phyloP scores from a whole-genome alignment of 257 asterid genomes.

The Forsythia suspensa region DNA sequence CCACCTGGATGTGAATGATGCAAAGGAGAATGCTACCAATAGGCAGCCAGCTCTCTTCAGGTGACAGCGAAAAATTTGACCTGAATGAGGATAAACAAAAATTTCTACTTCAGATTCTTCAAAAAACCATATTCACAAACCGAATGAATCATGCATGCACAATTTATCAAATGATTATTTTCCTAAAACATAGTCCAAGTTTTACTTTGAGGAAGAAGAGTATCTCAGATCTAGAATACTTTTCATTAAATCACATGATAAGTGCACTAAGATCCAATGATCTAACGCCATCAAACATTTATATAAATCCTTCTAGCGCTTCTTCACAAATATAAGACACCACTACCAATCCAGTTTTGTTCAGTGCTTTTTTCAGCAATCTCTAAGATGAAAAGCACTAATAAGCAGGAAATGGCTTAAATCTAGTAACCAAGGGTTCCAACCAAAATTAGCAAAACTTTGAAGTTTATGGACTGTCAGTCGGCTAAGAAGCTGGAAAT shows the following conservation, averaged over 20 bases:
- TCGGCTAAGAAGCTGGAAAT: neutral
- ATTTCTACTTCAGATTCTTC: neutral
- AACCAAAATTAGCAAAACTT: neutral
- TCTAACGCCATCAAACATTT: neutral
- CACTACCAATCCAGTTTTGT: neutral
- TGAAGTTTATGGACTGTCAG: neutral
- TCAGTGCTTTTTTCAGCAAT: neutral
- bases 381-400: neutral
- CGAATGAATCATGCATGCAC: neutral
- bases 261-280: neutral
- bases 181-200: neutral
- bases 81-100: conserved; percentile 26
- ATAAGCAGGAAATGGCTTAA: neutral
- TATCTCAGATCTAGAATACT: neutral
- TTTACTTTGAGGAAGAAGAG: neutral
- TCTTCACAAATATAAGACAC: neutral
- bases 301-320: neutral
- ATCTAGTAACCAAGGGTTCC: neutral
- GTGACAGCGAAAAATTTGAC: conserved; percentile 81
- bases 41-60: conserved; percentile 98
- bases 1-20: conserved; percentile 86
- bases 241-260: neutral
- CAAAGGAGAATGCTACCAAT: conserved; percentile 88
- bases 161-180: neutral
- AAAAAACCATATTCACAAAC: neutral